Base-by-base conservation (phyloP, 225 moss, liverwort and hornwort genomes). In the Polytrichum formosum region DNA sequence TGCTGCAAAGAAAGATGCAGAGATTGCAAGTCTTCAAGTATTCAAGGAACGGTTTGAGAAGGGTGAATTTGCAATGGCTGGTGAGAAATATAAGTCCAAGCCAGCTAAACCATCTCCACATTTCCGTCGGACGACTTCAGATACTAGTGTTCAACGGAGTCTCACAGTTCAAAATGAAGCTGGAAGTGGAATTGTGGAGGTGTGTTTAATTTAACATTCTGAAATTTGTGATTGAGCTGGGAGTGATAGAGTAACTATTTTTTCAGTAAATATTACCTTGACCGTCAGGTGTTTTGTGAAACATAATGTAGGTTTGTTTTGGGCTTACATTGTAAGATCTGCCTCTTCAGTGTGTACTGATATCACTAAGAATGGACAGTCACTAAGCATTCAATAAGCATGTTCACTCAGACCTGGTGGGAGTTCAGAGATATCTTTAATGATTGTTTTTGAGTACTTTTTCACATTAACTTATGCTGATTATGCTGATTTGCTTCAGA, bases 1-100 rank as follows among this genome's bases (percentile, higher is more conserved):
- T 23, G 81, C 74, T 23, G 64, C 61, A n/a, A 84, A 79, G 76
- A 87, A 66, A 70, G 87, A 84, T 28, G 70, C 70, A 53, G 83
- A 87, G 74, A 81, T 84, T 54, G 65, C 66, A 19, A 20, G 64
- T 66, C 79, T 87, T 37, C 81, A 77, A 65, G 67, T 53, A 28
- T 66, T 74, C 29, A 46, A 69, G 67, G 87, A 78, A 35, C 83
- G 71, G 30, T 61, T 77, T 64, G 74, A 76, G 70, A 81, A 73
- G 28, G 84, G 35, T 20, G 74, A 81, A 25, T 56, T 18, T 63
- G 37, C 54, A 18, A 63, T 55, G 54, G 73, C 60, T 62, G 23
- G 31, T 62, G 79, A 83, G 30, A 81, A 79, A 71, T 66, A 53
- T 16, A 87, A 79, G 56, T 33, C 60, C 19, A 86, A 80, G 67